Evolutionary conservation across 2,329 filamentous ascomycete species (phyloP), one percentile per base, ranked within the genome.

Genomic region (Aspergillus fischeri): DNA sequence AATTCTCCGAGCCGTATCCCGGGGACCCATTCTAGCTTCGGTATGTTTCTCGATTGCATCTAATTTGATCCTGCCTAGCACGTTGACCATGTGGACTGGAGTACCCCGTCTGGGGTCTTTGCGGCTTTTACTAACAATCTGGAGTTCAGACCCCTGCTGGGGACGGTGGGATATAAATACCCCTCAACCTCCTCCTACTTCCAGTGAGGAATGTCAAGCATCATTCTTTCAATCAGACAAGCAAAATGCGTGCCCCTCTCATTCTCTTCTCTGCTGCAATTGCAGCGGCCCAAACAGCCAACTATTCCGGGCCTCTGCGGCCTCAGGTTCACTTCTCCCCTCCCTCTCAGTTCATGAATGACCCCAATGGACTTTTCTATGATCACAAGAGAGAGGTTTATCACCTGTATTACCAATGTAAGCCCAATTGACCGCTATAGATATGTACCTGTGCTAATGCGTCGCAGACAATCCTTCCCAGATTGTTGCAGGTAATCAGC

Each of bases 401-500:
- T 70, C 86, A 88, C 66, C 62, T 87, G 1, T 88, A 88, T 70
- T 89, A 88, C 63, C 86, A 88, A 66, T 85, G 79, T 75, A 72
- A 72, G 68, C 28, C 9, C n/a, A 35, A 3, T 29, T 25, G 50
- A 20, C 4, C 25, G 20, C 14, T 6, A 41, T 48, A 27, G 21
- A 6, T 8, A 4, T 44, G 14, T 24, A 17, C 11, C 17, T 51
- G 35, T n/a, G 25, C 28, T 45, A 21, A 55, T 27, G 11, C n/a
- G 47, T 24, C 24, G 20, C 48, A 80, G 78, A 81, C 62, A 82
- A 83, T 55, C 80, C 81, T 1, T 76, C 76, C 0, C 78, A 66
- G 2, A 70, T 73, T 7, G 76, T 81, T 0, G 81, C 75, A 5
- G 84, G 83, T 1, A 84, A 86, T 58, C 81, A 87, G 64, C 84